A percentile compares a stretch with the other conserved stretches of the same genome.
Conservation (phyloP, 2,329 filamentous ascomycete species). For the Orbilia javanica region DNA sequence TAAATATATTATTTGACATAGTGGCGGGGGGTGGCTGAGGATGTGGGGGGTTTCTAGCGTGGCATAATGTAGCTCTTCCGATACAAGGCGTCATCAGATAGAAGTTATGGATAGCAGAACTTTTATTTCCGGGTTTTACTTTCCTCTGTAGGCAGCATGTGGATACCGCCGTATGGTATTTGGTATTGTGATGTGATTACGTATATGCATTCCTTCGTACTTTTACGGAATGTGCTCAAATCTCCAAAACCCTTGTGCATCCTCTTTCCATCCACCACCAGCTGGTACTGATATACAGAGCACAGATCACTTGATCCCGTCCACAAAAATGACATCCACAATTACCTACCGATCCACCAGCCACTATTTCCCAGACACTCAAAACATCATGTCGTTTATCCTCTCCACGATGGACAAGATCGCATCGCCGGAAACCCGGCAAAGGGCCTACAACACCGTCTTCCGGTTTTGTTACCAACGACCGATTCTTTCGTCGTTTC, state of each 20-base stretch:
- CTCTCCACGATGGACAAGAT: constrained; percentile 34
- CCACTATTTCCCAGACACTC: constrained; percentile 26
- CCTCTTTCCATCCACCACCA: background rate
- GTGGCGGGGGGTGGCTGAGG: background rate
- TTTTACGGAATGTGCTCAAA: constrained; percentile 12
- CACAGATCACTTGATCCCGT: background rate
- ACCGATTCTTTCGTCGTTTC: constrained; percentile 42
- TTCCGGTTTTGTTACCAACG: constrained; percentile 49
- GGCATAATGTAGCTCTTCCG: constrained; percentile 16
- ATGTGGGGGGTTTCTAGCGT: background rate
- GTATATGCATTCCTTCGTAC: constrained; percentile 25
- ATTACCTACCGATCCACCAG: constrained; percentile 9
- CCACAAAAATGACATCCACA: constrained; percentile 8
- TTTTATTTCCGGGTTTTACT: background rate
- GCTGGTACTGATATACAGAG: background rate
- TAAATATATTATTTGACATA: constrained; percentile 68
- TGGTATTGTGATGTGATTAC: background rate
- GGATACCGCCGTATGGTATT: background rate
- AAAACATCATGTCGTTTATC: constrained; percentile 50
- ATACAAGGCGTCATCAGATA: constrained; percentile 17
- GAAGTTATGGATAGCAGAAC: constrained; percentile 16
- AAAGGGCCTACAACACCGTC: constrained; percentile 11
- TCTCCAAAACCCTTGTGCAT: background rate
- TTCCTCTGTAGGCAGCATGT: background rate
- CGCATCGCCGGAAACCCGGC: constrained; percentile 26